Evolutionary conservation across 768 basidiomycete species (phyloP), one percentile per base, ranked within the genome.

Genomic region (Serendipita vermifera): DNA sequence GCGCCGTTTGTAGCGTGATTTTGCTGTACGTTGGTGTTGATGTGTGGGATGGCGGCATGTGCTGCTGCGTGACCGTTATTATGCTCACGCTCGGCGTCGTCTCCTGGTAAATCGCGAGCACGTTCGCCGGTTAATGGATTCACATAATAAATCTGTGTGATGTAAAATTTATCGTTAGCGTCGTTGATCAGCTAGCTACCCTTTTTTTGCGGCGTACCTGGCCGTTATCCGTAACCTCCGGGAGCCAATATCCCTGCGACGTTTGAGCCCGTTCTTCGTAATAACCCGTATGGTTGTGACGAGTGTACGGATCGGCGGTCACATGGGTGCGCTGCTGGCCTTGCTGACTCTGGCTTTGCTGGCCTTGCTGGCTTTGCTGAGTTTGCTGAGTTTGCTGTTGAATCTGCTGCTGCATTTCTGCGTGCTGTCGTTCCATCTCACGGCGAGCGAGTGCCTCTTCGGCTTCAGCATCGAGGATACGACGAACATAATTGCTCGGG

Each of bases 401-500:
- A 38, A 38, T 67, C 56, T 31, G 29, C 36, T 24, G 46, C 56
- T 36, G 26, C 20, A 53, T 46, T 53, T 26, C 38, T 13, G 36
- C 15, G 46, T 39, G 29, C 46, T 39, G 20, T 33, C 46, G 5
- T 38, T 58, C n/a, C 58, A 56, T 56, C 33, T 69, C 81, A 65
- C 7, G 78, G 31, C 59, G 36, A 56, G 81, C 76, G 24, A 76
- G 72, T 55, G 72, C 79, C 22, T 75, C 67, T 58, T 88, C 89
- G 2, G 82, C 87, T 64, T 89, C 87, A 64, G 87, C 83, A 59
- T 88, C 86, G 24, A 80, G 76, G 56, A 97, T 81, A 40, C 79
- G 66, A 43, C 74, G 71, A 40, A 96, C 92, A 72, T 96, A 98
- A 72, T 98, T 99, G 62, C 87, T 89, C 20, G 94, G 94, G 69